Conservation (phyloP, 768 basidiomycete species). For the Podaxis rugospora region DNA sequence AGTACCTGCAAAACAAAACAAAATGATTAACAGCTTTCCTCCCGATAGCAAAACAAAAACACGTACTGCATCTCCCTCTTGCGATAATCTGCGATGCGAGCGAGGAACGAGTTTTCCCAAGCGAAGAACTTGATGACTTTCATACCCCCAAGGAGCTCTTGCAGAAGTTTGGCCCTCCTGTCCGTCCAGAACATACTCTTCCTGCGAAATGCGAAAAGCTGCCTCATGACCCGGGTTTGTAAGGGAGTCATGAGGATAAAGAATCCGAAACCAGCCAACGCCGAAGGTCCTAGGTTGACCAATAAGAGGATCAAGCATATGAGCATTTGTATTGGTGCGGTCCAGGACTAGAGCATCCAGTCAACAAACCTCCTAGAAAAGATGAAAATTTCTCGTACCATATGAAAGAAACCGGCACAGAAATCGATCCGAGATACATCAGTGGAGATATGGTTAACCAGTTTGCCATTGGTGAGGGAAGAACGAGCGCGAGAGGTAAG, state of each 20-base stretch:
- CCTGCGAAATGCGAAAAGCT: conserved; percentile 60
- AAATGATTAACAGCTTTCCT: background rate
- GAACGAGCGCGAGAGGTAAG: conserved; percentile 78
- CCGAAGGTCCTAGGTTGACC: conserved; percentile 65
- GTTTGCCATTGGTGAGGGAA: conserved; percentile 79
- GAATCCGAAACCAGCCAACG: conserved; percentile 48
- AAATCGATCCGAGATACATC: conserved; percentile 93
- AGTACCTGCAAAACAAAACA: conserved; percentile 36
- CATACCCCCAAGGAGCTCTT: conserved; percentile 87
- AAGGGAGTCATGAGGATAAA: conserved; percentile 70
- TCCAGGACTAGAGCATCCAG: conserved; percentile 44
- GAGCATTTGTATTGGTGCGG: conserved; percentile 70
- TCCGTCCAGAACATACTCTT: conserved; percentile 89
- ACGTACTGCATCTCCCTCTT: conserved; percentile 64
- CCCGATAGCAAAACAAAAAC: background rate
- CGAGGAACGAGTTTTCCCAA: conserved; percentile 81
- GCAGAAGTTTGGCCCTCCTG: conserved; percentile 81
- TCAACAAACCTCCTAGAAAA: background rate
- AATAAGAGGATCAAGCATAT: conserved; percentile 76
- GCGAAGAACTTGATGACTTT: conserved; percentile 91
- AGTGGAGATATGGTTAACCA: conserved; percentile 92
- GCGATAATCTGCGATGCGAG: conserved; percentile 67
- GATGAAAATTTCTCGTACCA: conserved; percentile 30
- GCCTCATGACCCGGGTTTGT: conserved; percentile 72
- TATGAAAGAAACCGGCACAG: conserved; percentile 74